These are phyloP conservation scores for Coemansia sp. DNA, from an alignment of 192 early-diverging fungal species.

Conservation along the genomic window DNA sequence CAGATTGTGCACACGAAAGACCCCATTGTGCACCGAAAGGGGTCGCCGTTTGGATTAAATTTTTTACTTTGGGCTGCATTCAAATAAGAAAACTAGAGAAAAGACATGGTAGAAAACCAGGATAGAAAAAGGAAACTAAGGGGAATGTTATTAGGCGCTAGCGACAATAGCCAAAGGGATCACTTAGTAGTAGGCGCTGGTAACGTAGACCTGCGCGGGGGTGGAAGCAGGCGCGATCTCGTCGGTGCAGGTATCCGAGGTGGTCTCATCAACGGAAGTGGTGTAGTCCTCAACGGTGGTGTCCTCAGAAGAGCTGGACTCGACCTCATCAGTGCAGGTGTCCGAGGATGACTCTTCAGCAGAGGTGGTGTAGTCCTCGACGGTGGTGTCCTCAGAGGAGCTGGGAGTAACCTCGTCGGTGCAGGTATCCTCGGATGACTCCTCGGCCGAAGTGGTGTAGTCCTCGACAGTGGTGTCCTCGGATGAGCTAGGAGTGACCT, in stretches of 20 bases:
- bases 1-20: neutral
- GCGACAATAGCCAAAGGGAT: slow-evolving; percentile 10
- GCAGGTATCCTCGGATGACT: too few species aligned
- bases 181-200: slow-evolving; percentile 39
- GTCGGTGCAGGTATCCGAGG: slow-evolving; percentile 1
- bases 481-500: too few species aligned
- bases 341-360: too few species aligned
- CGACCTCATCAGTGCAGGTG: too few species aligned
- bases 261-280: slow-evolving; percentile 7
- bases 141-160: slow-evolving; percentile 35
- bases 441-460: neutral
- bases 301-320: neutral
- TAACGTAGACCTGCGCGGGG: slow-evolving; percentile 27
- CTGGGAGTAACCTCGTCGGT: too few species aligned
- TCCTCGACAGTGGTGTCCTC: neutral
- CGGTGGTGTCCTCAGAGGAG: too few species aligned
- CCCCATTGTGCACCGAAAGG: neutral
- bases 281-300: slow-evolving; percentile 5
- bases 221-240: neutral
- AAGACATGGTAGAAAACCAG: slow-evolving; percentile 15
- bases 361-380: too few species aligned
- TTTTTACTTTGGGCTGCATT: slow-evolving; percentile 9
- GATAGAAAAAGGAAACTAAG: slow-evolving; percentile 3
- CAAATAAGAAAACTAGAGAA: neutral
- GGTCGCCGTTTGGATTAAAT: neutral